A percentile compares a stretch with the other conserved stretches of the same genome.
phyloP scores from a whole-genome alignment of 2,329 filamentous ascomycete species.

The Mycosphaerelloides madeirae region DNA sequence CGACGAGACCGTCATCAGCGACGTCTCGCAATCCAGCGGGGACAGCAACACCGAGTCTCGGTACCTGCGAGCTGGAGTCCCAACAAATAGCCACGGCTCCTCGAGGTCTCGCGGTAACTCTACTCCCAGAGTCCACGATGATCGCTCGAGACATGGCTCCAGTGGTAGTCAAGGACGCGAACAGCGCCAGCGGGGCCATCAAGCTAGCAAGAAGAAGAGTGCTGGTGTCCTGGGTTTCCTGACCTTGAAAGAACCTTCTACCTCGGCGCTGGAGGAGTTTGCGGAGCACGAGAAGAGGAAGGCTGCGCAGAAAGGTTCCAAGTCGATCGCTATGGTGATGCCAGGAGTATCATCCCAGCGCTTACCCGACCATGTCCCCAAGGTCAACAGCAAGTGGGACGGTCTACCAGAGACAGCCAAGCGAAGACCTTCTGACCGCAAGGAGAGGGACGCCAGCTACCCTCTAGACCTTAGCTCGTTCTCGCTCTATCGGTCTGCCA shows the following conservation, averaged over 20 bases:
- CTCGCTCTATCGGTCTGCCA: not conserved
- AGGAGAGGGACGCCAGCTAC: slow-evolving; percentile 1
- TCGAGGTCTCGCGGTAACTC: not conserved
- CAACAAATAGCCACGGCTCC: too few relatives aligned
- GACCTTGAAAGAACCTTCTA: slow-evolving; percentile 47
- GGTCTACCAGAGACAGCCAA: slow-evolving; percentile 44
- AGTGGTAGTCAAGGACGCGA: not conserved
- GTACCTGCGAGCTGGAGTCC: not conserved
- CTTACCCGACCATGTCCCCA: slow-evolving; percentile 47
- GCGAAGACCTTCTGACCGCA: slow-evolving; percentile 16
- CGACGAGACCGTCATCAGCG: not conserved
- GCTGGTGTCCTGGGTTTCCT: slow-evolving; percentile 43
- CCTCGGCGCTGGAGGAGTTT: slow-evolving; percentile 43
- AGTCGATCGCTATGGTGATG: slow-evolving; percentile 30
- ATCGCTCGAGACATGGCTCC: not conserved
- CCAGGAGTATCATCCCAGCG: slow-evolving; percentile 41
- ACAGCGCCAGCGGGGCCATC: not conserved
- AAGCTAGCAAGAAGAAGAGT: slow-evolving; percentile 30
- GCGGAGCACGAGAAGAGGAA: slow-evolving; percentile 33
- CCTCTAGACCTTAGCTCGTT: not conserved
- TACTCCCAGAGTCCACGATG: not conserved
- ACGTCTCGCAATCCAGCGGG: slow-evolving; percentile 4
- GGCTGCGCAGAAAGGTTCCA: slow-evolving; percentile 33
- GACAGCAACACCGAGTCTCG: slow-evolving; percentile 5
- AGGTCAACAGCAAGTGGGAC: slow-evolving; percentile 53